Evolutionary conservation across 192 early-diverging fungal genomes (phyloP).

Genomic region (Pilaira anomala): DNA sequence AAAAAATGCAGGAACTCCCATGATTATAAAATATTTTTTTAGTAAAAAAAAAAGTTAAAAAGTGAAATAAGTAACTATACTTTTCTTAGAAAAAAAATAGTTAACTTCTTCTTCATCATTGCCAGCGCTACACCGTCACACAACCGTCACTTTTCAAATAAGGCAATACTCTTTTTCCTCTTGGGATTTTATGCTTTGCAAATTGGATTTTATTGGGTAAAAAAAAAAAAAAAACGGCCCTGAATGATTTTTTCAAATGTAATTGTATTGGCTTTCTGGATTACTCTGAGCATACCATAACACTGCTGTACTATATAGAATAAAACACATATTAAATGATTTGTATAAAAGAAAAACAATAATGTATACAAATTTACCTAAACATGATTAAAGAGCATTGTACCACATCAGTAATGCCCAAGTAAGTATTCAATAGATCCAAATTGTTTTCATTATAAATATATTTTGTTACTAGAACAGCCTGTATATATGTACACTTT

Average conservation of each 20-base stretch:
- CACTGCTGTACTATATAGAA: neutral
- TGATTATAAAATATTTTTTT: conserved; percentile 27
- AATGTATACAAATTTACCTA: neutral
- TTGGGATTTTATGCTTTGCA: too few species aligned
- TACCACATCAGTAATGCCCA: conserved; percentile 10
- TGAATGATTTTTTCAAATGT: too few species aligned
- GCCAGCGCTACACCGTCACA: too few species aligned
- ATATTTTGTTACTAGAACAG: conserved; percentile 12
- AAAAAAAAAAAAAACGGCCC: too few species aligned
- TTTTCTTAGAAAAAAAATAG: too few species aligned
- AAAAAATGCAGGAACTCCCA: conserved; percentile 83
- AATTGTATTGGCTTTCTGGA: too few species aligned
- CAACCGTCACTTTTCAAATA: too few species aligned
- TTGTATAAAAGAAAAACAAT: neutral
- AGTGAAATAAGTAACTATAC: too few species aligned
- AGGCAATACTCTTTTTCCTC: too few species aligned
- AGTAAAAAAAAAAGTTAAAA: neutral
- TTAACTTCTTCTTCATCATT: too few species aligned
- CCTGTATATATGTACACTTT: conserved; percentile 3
- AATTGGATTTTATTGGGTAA: too few species aligned
- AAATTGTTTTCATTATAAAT: conserved; percentile 2
- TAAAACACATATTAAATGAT: neutral
- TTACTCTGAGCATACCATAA: neutral
- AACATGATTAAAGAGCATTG: conserved; percentile 17
- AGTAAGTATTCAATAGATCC: conserved; percentile 1